These are phyloP conservation scores for Ustilago hordei DNA, from an alignment of 1,284 basidiomycete species.

Conservation along the genomic window DNA sequence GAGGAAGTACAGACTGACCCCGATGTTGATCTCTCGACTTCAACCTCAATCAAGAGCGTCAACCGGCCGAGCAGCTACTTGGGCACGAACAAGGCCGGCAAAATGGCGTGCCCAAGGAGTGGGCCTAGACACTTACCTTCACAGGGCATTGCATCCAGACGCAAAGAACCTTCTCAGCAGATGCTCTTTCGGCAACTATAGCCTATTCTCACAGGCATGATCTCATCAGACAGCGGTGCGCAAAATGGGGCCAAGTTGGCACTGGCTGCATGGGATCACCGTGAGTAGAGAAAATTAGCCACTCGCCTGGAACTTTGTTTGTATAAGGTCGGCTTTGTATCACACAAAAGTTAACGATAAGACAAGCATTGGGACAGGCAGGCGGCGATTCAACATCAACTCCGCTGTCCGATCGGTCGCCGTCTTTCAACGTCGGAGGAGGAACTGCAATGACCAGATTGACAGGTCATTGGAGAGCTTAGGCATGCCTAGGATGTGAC, in stretches of 20 bases:
- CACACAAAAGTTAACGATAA: neutral
- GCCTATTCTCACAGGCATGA: neutral
- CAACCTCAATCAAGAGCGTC: neutral
- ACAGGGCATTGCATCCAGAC: neutral
- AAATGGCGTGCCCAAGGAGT: neutral
- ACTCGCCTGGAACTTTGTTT: neutral
- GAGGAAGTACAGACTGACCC: no score
- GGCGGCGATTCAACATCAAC: constrained; percentile 11
- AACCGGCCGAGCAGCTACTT: neutral
- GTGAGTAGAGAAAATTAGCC: neutral
- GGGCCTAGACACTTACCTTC: neutral
- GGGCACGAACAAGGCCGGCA: neutral
- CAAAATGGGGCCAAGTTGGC: neutral
- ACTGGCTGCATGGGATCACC: neutral
- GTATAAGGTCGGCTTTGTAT: neutral
- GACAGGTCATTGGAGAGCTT: neutral
- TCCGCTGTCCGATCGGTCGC: constrained; percentile 11
- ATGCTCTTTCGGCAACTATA: neutral
- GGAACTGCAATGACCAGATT: constrained; percentile 3
- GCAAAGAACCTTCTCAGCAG: neutral
- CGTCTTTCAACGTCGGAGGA: neutral
- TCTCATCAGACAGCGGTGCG: neutral
- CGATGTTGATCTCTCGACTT: no score
- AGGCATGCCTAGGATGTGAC: neutral
- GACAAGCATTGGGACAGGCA: neutral